Base-by-base conservation (phyloP, 129 eudicot species). In the Pseudognaphalium luteoalbum region DNA sequence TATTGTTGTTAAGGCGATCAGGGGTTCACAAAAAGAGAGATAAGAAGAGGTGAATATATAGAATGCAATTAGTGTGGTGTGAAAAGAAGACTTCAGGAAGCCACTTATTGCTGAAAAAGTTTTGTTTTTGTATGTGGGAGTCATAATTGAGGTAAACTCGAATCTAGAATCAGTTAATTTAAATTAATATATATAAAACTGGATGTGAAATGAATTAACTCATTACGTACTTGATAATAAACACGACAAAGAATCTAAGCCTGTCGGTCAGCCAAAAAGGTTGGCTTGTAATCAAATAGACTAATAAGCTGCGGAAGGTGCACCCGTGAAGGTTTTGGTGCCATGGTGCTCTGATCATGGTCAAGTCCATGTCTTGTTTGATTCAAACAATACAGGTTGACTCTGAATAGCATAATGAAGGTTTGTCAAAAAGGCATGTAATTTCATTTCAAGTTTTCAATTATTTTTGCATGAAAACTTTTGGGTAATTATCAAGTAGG, bases 1-100 rank as follows among this genome's bases (percentile, higher is more conserved):
- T 25, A 25, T 81, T 74, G 61, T 74, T 57, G 64, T 29, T 57
- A 51, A 25, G 58, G 67, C 35, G 67, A 72, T 34, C 11, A 33
- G 66, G 47, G 47, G 34, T 71, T 14, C 57, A 20, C 56, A 64
- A 7, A 21, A 50, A 30, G 41, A 29, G 44, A 58, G 59, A 64
- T 37, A 71, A 15, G 82, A 56, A 17, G 41, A 33, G 33, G 42
- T 42, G 72, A 71, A 75, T 81, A 41, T 81, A 81, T 68, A 81
- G 76, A 64, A 30, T 19, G 28, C 22, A 57, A 57, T 7, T 1
- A 57, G 62, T 57, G 62, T 0, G 62, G 28, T 57, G 29, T 56
- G 61, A 56, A 56, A 56, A 6, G 17, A 30, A 4, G 68, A 64
- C 20, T 30, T 64, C 15, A 30, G 68, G 32, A 15, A 25, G 68